Conservation (phyloP, 352 stramenopile species). For the Globisporangium takayamanum region DNA sequence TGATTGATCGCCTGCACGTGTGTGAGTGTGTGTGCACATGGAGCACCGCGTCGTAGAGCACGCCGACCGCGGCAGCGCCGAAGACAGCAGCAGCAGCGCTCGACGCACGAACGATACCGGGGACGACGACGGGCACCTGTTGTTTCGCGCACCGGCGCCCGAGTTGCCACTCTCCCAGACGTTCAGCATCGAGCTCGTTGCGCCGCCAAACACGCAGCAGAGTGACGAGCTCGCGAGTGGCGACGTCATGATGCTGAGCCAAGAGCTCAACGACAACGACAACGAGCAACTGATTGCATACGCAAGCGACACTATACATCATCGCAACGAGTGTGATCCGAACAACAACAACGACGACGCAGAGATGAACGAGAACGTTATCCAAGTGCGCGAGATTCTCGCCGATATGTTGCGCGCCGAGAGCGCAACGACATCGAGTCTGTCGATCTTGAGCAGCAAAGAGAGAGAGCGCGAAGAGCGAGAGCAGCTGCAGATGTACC, state of each 20-base stretch:
- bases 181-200: constrained; percentile 14
- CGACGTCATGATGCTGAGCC: constrained; percentile 3
- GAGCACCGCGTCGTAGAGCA: background rate
- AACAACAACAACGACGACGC: background rate
- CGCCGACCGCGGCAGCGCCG: background rate
- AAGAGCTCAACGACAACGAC: background rate
- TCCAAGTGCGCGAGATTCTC: constrained; percentile 17
- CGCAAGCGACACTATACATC: background rate
- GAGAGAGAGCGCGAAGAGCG: constrained; percentile 53
- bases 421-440: constrained; percentile 19
- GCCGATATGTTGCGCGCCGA: constrained; percentile 13
- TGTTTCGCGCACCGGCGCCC: background rate
- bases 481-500: constrained; percentile 36
- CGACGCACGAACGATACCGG: background rate
- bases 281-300: background rate
- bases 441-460: constrained; percentile 9
- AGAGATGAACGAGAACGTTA: constrained; percentile 14
- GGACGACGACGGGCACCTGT: background rate
- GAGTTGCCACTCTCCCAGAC: constrained; percentile 6
- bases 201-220: constrained; percentile 15
- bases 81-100: background rate
- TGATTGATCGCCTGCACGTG: background rate
- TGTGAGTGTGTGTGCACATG: background rate
- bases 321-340: no score
- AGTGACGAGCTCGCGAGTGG: background rate